Conservation (phyloP, 441 rosid genomes). For the Gossypium schwendimanii region DNA sequence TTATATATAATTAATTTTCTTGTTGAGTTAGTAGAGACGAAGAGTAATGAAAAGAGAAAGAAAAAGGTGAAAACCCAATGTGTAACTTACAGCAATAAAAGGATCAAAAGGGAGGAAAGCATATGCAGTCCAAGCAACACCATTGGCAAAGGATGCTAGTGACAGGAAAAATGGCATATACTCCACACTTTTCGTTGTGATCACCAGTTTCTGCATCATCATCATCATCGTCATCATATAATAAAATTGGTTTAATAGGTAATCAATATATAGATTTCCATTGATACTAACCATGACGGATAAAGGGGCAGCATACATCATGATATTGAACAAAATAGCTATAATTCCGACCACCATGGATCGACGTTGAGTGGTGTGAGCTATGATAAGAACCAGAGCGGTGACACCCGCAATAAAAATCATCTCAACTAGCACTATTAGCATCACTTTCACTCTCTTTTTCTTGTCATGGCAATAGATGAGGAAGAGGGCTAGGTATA, state of each 20-base stretch:
- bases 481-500: constrained; percentile 42
- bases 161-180: constrained; percentile 82
- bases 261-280: neutral
- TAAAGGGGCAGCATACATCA: constrained; percentile 86
- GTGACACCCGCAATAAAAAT: constrained; percentile 27
- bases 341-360: constrained; percentile 53
- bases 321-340: constrained; percentile 48
- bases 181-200: constrained; percentile 79
- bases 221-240: neutral
- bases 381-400: constrained; percentile 34
- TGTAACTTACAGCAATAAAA: constrained; percentile 50
- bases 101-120: constrained; percentile 68
- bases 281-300: constrained; percentile 59
- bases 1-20: neutral
- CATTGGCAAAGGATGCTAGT: constrained; percentile 58
- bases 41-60: neutral
- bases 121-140: constrained; percentile 63
- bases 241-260: no score
- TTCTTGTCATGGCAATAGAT: constrained; percentile 35
- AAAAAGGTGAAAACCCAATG: neutral
- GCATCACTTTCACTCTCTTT: constrained; percentile 30
- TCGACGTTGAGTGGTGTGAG: constrained; percentile 40
- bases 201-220: constrained; percentile 59
- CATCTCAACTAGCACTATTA: constrained; percentile 28
- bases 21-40: neutral